These are phyloP conservation scores for Metschnikowia gelsemii DNA, from an alignment of 805 yeast species.

Conservation along the genomic window DNA sequence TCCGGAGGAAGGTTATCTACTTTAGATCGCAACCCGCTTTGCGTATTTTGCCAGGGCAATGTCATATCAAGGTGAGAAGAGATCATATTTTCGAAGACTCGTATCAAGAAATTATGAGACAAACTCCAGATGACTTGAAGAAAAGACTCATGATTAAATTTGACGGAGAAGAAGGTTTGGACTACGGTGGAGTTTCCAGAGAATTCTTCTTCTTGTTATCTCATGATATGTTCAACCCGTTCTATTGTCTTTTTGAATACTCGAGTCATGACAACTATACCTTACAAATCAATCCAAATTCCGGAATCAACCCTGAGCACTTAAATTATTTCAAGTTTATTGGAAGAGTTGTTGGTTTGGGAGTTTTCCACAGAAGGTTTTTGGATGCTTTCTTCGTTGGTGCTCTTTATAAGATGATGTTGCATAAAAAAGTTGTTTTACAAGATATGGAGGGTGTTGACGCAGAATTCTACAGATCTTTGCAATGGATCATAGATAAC, in stretches of 20 bases:
- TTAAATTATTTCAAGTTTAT: slow-evolving; percentile 96
- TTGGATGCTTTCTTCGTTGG: slow-evolving; percentile 98
- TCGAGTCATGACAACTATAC: slow-evolving; percentile 98
- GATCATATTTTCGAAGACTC: slow-evolving; percentile 96
- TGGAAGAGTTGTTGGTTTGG: slow-evolving; percentile 97
- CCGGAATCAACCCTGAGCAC: slow-evolving; percentile 96
- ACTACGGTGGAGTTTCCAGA: slow-evolving; percentile 98
- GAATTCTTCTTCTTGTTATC: slow-evolving; percentile 95
- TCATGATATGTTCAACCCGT: slow-evolving; percentile 98
- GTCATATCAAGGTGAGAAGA: slow-evolving; percentile 96
- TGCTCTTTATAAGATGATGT: slow-evolving; percentile 96
- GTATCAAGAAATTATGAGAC: slow-evolving; percentile 98
- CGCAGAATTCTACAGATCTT: slow-evolving; percentile 90
- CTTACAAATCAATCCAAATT: slow-evolving; percentile 94
- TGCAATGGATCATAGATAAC: slow-evolving; percentile 94
- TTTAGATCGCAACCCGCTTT: slow-evolving; percentile 98
- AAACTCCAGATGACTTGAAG: slow-evolving; percentile 96
- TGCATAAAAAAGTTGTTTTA: slow-evolving; percentile 87
- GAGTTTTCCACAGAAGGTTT: slow-evolving; percentile 97
- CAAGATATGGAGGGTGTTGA: slow-evolving; percentile 99
- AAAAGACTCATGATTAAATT: slow-evolving; percentile 97
- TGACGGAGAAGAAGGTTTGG: slow-evolving; percentile 99
- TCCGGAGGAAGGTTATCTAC: slow-evolving; percentile 94
- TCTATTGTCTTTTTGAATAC: slow-evolving; percentile 94
- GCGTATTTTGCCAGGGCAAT: slow-evolving; percentile 96